Evolutionary conservation across 352 stramenopile species (phyloP), one percentile per base, ranked within the genome.

Genomic region (Phytophthora colocasiae): DNA sequence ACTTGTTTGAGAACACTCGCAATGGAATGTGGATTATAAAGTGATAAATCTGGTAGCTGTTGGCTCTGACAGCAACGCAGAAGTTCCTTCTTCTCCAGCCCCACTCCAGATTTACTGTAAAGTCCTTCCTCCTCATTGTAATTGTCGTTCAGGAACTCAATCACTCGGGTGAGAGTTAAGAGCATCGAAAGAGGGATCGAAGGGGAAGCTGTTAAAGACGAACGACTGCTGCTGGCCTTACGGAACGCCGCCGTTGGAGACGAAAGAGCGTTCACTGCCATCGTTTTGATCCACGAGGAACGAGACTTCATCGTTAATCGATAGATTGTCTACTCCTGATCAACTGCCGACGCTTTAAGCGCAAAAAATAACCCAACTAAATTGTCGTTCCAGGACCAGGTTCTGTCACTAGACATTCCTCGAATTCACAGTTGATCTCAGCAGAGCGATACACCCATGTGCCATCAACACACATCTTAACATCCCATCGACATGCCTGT

Each of bases 361-460:
- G 27, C 31, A 60, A 53, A 68, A 50, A 50, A 47, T 41, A 36
- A 36, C 31, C 31, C 9, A 36, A 36, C 31, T 36, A 36, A 36
- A 36, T 14, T 36, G 31, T 2, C 31, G 31, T 36, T 36, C 31
- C 31, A 34, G 29, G 29, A 34, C 29, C 29, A 36, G 31, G 7
- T 4, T 36, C 31, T 14, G 1, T 36, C 52, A 81, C 66, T 67
- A 79, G 75, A 58, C 83, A 91, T 12, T 80, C 68, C 22, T 77
- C 69, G 31, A 90, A 92, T 12, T 65, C 57, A 56, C 83, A 92
- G 24, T 76, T 58, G 12, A 57, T 61, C 32, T 86, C 73, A 6
- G 66, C 64, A 36, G 75, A 53, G 2, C 81, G 71, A 39, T 90
- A 87, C 14, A 89, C 79, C 83, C 83, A 92, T 52, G 81, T 89